A percentile compares a stretch with the other conserved stretches of the same genome.
Conservation (phyloP, 2,329 filamentous ascomycete genomes). For the Chaetomium sp. region DNA sequence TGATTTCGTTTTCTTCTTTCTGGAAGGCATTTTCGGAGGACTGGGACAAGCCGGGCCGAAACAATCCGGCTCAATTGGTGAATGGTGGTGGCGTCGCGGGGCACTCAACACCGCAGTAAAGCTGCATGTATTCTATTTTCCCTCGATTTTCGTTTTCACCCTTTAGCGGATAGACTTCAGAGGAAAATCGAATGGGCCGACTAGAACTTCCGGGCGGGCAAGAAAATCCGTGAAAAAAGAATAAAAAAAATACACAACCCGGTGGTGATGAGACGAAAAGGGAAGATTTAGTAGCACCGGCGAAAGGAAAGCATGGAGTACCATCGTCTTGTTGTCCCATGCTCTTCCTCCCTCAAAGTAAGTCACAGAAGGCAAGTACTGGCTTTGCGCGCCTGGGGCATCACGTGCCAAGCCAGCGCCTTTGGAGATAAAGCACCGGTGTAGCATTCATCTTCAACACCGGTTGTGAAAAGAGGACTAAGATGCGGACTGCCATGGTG, state of each 20-base stretch:
- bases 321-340: background rate
- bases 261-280: too few species aligned
- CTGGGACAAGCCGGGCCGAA: conserved; percentile 2
- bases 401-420: conserved; percentile 7
- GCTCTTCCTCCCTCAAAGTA: too few species aligned
- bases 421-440: background rate
- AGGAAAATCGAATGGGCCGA: background rate
- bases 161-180: too few species aligned
- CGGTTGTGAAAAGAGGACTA: too few species aligned
- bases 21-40: conserved; percentile 10
- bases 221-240: background rate
- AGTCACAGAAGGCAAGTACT: too few species aligned
- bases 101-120: background rate
- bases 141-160: too few species aligned
- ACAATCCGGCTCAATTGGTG: conserved; percentile 7
- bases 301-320: too few species aligned
- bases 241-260: too few species aligned
- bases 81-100: conserved; percentile 4
- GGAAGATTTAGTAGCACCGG: too few species aligned
- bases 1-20: conserved; percentile 12
- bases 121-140: too few species aligned
- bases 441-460: background rate
- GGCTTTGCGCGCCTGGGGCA: background rate
- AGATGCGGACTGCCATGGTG: too few species aligned
- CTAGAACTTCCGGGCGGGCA: background rate